phyloP scores from a whole-genome alignment of 352 stramenopile species.

The Pythium folliculosum region DNA sequence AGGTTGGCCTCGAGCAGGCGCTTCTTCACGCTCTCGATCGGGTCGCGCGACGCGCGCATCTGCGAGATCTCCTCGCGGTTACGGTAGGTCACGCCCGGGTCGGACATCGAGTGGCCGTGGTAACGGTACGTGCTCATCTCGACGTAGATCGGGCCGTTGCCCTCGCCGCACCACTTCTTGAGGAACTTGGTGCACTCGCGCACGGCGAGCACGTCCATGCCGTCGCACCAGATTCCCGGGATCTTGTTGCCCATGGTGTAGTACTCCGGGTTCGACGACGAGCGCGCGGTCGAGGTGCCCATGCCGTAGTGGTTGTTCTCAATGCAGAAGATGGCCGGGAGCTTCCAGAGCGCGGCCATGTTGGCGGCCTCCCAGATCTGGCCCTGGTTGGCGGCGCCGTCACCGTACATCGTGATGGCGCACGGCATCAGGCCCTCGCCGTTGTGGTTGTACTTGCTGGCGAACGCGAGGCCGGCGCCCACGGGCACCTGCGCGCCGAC shows the following conservation, averaged over 20 bases:
- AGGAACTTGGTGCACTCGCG: conserved; percentile 96
- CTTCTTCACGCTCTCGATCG: conserved; percentile 99
- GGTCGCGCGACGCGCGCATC: conserved; percentile 97
- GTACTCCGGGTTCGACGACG: conserved; percentile 97
- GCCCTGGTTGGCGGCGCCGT: conserved; percentile 99
- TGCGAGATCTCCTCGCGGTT: conserved; percentile 99
- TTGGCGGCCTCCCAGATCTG: conserved; percentile 98
- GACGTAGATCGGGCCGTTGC: conserved; percentile 99
- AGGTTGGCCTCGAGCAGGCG: conserved; percentile 94
- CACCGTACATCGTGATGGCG: conserved; percentile 98
- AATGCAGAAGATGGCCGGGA: conserved; percentile 99
- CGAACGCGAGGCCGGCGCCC: conserved; percentile 97
- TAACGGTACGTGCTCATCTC: conserved; percentile 99
- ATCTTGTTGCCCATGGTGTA: conserved; percentile 99
- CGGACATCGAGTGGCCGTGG: conserved; percentile 99
- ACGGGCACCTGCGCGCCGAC: conserved; percentile 99
- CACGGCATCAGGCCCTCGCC: conserved; percentile 89
- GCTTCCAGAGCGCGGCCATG: conserved; percentile 98
- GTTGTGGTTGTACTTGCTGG: conserved; percentile 98
- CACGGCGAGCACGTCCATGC: conserved; percentile 98
- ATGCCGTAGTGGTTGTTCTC: conserved; percentile 99
- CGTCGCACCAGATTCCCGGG: conserved; percentile 98
- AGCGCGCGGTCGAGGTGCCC: conserved; percentile 98
- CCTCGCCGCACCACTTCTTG: conserved; percentile 95
- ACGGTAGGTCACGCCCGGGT: conserved; percentile 99